Evolutionary conservation across 495 filamentous ascomycete genomes (phyloP).

Genomic region (Penicillium samsonianum): DNA sequence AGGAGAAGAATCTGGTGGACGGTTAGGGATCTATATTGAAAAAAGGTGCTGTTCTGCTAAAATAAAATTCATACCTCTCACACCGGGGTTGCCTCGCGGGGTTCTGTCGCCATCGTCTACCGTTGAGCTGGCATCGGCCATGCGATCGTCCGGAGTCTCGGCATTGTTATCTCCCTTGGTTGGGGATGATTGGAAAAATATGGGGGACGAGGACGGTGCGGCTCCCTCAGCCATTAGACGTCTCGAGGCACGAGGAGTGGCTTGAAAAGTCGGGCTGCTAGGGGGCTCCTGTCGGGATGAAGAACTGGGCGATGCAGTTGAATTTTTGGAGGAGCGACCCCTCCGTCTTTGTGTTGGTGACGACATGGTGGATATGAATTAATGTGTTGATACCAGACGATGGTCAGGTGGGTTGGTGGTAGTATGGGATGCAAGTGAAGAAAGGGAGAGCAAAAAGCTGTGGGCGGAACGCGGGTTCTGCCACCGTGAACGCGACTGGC

Average conservation of each 20-base stretch:
- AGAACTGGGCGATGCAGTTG: conserved; percentile 44
- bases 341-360: conserved; percentile 48
- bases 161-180: conserved; percentile 55
- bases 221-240: conserved; percentile 40
- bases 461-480: conserved; percentile 31
- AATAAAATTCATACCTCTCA: conserved; percentile 61
- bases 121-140: conserved; percentile 61
- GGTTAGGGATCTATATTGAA: conserved; percentile 7
- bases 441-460: conserved; percentile 30
- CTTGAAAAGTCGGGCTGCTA: conserved; percentile 43
- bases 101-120: conserved; percentile 68
- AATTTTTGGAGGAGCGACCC: conserved; percentile 45
- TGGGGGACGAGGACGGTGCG: conserved; percentile 69
- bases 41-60: background rate
- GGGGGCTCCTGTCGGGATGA: conserved; percentile 43
- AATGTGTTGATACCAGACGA: conserved; percentile 11
- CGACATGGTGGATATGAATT: conserved; percentile 42
- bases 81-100: conserved; percentile 64
- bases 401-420: conserved; percentile 15
- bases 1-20: conserved; percentile 74
- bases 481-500: conserved; percentile 28
- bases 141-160: conserved; percentile 53
- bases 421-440: conserved; percentile 16
- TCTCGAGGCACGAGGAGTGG: conserved; percentile 50
- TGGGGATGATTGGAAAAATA: conserved; percentile 82